phyloP scores from a whole-genome alignment of 2,329 filamentous ascomycete genomes.

The Berkeleyomyces basicola region DNA sequence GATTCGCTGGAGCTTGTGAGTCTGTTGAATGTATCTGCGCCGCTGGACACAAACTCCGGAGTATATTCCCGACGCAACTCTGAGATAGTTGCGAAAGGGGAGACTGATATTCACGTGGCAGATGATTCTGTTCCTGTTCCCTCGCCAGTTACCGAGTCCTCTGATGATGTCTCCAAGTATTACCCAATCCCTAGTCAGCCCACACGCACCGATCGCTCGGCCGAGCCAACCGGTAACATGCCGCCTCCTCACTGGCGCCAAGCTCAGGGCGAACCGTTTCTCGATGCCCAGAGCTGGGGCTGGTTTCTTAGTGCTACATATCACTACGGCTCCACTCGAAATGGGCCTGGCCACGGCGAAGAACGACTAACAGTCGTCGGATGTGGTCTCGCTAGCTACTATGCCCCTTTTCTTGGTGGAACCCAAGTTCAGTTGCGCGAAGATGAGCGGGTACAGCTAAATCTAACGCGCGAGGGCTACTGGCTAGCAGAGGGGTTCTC shows the following conservation, averaged over 20 bases:
- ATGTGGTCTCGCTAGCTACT: constrained; percentile 29
- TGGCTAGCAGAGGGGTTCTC: constrained; percentile 21
- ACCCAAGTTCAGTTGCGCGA: background rate
- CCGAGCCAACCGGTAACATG: constrained; percentile 11
- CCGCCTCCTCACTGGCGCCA: constrained; percentile 17
- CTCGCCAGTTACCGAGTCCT: background rate
- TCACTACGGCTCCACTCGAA: constrained; percentile 26
- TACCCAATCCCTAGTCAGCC: constrained; percentile 24
- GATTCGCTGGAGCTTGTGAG: constrained; percentile 27
- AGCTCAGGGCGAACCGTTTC: constrained; percentile 23
- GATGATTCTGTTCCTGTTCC: background rate
- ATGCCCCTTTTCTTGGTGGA: constrained; percentile 19
- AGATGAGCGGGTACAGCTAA: constrained; percentile 23
- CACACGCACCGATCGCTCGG: constrained; percentile 22
- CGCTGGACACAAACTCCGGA: constrained; percentile 14
- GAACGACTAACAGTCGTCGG: constrained; percentile 23
- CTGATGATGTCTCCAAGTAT: constrained; percentile 14
- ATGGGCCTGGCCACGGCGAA: constrained; percentile 26
- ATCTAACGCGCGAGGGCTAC: constrained; percentile 25
- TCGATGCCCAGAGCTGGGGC: constrained; percentile 24
- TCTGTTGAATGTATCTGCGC: constrained; percentile 30
- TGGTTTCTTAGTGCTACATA: constrained; percentile 30
- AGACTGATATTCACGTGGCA: background rate
- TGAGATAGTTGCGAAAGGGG: too few species aligned
- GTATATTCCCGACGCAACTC: constrained; percentile 5